Conservation (phyloP, 78 protist genomes). For the slime mould (Dictyostelium discoideum) region dicty_2.7 NC_007091.3:2000001-2000500, state of each 20-base stretch:
- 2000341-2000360: not conserved
- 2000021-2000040: not conserved
- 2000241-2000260: not conserved
- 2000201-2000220: not conserved
- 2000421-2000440: not conserved
- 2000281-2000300: not conserved
- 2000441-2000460: not conserved
- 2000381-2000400: not conserved
- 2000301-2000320: not conserved
- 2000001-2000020: not conserved
- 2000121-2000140: not conserved
- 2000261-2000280: not conserved
- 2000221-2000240: not conserved
- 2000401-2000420: not conserved
- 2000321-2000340: not conserved
- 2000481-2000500: not conserved
- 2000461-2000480: not conserved
- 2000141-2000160: not conserved
- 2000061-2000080: not conserved
- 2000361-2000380: not conserved
- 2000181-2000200: not conserved
- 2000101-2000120: not conserved
- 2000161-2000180: not conserved
- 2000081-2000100: slow-evolving; percentile 17
- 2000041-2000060: not conserved